Percentiles rank a stretch among this genome's conserved stretches.
Conservation (phyloP, 805 yeast genomes). For the Candida ortonii region DNA sequence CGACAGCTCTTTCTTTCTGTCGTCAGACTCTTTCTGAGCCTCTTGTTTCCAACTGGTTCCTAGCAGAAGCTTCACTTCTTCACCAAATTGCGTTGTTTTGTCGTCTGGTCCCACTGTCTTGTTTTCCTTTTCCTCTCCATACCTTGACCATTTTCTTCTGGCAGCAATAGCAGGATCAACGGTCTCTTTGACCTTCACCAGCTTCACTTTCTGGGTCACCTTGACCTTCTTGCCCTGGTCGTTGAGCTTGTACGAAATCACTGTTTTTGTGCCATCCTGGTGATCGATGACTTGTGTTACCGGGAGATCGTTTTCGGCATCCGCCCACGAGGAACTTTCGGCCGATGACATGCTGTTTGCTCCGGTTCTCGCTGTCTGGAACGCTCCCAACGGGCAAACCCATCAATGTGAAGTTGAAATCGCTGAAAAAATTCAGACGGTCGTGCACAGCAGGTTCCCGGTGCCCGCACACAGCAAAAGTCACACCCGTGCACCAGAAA, state of each 20-base stretch:
- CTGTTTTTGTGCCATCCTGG: slow-evolving; percentile 86
- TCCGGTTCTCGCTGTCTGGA: too few species aligned
- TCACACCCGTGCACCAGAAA: too few species aligned
- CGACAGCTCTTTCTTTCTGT: slow-evolving; percentile 42
- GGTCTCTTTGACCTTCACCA: slow-evolving; percentile 70
- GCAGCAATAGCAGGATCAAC: slow-evolving; percentile 85
- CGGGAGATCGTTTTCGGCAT: slow-evolving; percentile 67
- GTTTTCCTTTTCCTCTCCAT: slow-evolving; percentile 70
- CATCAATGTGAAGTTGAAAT: too few species aligned
- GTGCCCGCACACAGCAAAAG: too few species aligned
- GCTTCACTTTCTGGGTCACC: slow-evolving; percentile 81
- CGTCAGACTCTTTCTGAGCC: slow-evolving; percentile 67
- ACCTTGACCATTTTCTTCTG: slow-evolving; percentile 84
- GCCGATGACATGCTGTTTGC: slow-evolving; percentile 18
- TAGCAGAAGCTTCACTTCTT: slow-evolving; percentile 71
- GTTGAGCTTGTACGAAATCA: slow-evolving; percentile 71
- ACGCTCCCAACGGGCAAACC: too few species aligned
- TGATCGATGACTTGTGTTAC: slow-evolving; percentile 73
- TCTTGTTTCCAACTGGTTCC: slow-evolving; percentile 75
- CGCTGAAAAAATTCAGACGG: too few species aligned
- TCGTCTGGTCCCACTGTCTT: slow-evolving; percentile 83
- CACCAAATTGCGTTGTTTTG: slow-evolving; percentile 86
- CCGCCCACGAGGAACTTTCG: slow-evolving; percentile 52
- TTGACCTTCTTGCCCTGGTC: slow-evolving; percentile 81
- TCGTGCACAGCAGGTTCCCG: too few species aligned